These are phyloP conservation scores for Endotrypanum monterogeii DNA, from an alignment of 208 protist species.

Conservation along the genomic window DNA sequence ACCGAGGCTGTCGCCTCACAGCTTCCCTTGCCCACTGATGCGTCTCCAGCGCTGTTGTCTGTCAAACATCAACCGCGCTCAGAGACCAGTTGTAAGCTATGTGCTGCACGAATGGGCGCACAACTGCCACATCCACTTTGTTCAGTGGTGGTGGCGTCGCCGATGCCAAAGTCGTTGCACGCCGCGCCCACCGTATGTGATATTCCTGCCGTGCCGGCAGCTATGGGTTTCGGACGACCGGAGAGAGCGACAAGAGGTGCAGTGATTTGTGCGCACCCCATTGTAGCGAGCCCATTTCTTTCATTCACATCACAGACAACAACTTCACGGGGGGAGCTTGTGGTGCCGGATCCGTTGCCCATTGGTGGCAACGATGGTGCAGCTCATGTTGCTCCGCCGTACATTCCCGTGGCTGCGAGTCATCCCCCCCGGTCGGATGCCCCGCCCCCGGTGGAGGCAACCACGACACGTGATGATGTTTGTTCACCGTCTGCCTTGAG, in stretches of 20 bases:
- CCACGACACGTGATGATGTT: no score
- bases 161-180: neutral
- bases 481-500: neutral
- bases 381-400: neutral
- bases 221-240: neutral
- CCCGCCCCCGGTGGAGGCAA: neutral
- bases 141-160: neutral
- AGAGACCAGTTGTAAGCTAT: neutral
- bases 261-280: neutral
- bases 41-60: neutral
- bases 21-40: neutral
- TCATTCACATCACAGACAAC: neutral
- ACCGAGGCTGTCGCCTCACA: neutral
- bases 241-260: neutral
- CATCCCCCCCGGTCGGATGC: neutral
- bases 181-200: neutral
- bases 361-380: neutral
- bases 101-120: neutral
- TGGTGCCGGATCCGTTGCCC: neutral
- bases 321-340: neutral
- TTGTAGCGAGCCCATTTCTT: neutral
- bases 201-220: neutral
- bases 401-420: neutral
- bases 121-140: no score
- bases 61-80: neutral